These are phyloP conservation scores for Jackrogersella minutella DNA, from an alignment of 495 filamentous ascomycete genomes.

Conservation along the genomic window DNA sequence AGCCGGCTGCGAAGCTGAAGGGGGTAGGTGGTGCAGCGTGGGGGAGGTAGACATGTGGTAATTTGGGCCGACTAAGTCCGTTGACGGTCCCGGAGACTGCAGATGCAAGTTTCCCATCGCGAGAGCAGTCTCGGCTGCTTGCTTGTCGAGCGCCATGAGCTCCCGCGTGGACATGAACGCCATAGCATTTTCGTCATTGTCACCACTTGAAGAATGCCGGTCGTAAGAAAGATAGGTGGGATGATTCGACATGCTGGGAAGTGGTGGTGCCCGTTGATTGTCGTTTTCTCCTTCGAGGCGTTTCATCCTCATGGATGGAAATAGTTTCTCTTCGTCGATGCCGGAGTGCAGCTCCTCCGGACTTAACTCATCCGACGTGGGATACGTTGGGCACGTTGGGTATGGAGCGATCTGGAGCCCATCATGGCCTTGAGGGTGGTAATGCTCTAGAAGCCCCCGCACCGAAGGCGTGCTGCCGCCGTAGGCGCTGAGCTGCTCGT, in stretches of 20 bases:
- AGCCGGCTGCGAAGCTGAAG: constrained; percentile 41
- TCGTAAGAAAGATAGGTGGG: constrained; percentile 48
- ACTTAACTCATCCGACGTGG: constrained; percentile 30
- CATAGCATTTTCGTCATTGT: constrained; percentile 41
- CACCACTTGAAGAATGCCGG: constrained; percentile 44
- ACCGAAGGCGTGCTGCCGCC: constrained; percentile 52
- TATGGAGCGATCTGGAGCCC: constrained; percentile 35
- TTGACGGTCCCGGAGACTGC: constrained; percentile 24
- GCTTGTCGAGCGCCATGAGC: constrained; percentile 51
- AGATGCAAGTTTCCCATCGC: constrained; percentile 46
- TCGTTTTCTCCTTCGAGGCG: constrained; percentile 41
- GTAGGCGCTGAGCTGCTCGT: constrained; percentile 46
- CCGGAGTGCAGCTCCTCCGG: constrained; percentile 39
- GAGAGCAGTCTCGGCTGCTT: constrained; percentile 41
- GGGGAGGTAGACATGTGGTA: constrained; percentile 31
- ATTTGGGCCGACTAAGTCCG: constrained; percentile 30
- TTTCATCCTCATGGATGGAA: constrained; percentile 50
- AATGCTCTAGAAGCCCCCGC: constrained; percentile 49
- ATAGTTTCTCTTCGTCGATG: constrained; percentile 52
- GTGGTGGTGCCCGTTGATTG: constrained; percentile 13
- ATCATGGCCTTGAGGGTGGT: constrained; percentile 18
- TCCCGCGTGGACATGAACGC: constrained; percentile 57
- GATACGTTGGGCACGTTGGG: constrained; percentile 38
- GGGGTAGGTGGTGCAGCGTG: constrained; percentile 30
- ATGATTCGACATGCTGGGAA: constrained; percentile 30